A percentile compares a stretch with the other conserved stretches of the same genome.
These are phyloP conservation scores for Phytophthora cryptogea DNA, from an alignment of 352 stramenopile genomes.

Conservation along the genomic window DNA sequence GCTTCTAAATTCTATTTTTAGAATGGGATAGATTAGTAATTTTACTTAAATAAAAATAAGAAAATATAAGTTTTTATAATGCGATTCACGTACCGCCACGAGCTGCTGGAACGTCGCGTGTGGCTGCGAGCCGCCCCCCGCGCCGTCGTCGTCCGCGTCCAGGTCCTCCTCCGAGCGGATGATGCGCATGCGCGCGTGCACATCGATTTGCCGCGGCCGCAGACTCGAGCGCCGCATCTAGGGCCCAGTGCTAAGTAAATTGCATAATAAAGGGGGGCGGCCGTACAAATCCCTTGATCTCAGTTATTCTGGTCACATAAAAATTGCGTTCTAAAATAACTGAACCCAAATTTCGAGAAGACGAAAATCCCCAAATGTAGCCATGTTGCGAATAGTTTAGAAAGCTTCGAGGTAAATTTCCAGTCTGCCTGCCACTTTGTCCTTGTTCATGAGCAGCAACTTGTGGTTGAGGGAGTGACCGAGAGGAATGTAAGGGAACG, in stretches of 20 bases:
- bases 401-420: slow-evolving; percentile 29
- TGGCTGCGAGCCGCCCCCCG: slow-evolving; percentile 31
- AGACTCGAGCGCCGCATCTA: slow-evolving; percentile 84
- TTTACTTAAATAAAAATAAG: slow-evolving; percentile 7
- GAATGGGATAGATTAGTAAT: slow-evolving; percentile 2
- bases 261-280: slow-evolving; percentile 13
- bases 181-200: slow-evolving; percentile 86
- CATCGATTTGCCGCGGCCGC: slow-evolving; percentile 85
- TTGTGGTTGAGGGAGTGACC: slow-evolving; percentile 28
- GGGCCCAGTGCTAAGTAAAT: not conserved
- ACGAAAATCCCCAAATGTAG: slow-evolving; percentile 9
- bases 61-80: slow-evolving; percentile 3
- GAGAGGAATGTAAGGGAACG: slow-evolving; percentile 24
- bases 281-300: slow-evolving; percentile 7
- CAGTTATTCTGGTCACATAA: slow-evolving; percentile 1
- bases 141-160: slow-evolving; percentile 63
- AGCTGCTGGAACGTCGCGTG: slow-evolving; percentile 77
- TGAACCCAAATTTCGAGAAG: slow-evolving; percentile 7
- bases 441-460: slow-evolving; percentile 33
- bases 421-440: slow-evolving; percentile 24
- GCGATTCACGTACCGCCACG: slow-evolving; percentile 47
- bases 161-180: slow-evolving; percentile 84
- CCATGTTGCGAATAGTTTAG: slow-evolving; percentile 18
- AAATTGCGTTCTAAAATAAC: not conserved
- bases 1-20: slow-evolving; percentile 63